Base-by-base conservation (phyloP, 1,284 basidiomycete genomes). In the Mycena citricolor region DNA sequence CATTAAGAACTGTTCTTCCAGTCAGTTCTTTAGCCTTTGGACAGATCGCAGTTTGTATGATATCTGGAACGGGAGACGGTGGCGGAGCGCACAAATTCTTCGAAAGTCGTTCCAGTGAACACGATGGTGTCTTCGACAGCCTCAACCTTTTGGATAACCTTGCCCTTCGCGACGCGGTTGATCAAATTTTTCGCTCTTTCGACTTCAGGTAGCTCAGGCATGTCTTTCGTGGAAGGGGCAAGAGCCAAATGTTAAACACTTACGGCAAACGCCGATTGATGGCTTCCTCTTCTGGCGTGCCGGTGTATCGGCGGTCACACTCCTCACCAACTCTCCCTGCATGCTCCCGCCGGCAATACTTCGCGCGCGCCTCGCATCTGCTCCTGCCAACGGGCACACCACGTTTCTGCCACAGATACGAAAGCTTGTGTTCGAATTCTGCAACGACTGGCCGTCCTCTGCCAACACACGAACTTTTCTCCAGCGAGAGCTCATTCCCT, bases 391-490 rank as follows among this genome's bases (percentile, higher is more conserved):
- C 60, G 87, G 87, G 0, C 82, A 85, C 58, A 61, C 66, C 23
- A 67, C 77, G 2, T 90, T 85, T 62, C 67, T 90, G 13, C 85
- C 88, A 3, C 80, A 81, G 54, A 70, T 84, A n/a, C 70, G 86
- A 39, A 90, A 90, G 61, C 70, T 93, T 50, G 86, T 93, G 46
- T 80, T 93, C 61, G 86, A 90, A 64, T 92, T 78, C 64, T 90
- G 89, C 65, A 82, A 91, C 58, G 77, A 76, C 48, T 88, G 83
- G 78, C 79, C 85, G 0, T 84, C 87, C 6, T 90, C 86, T 1
- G 64, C 73, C 25, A 81, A 81, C 58, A 73, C 86, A 4, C 80
- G 90, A 54, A 74, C 71, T 11, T 92, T 77, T 61, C 65, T 93
- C 55, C 65, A 71, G 57, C 80, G 77, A 47, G 70, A 82, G 51